Base-by-base conservation (phyloP, 2,329 filamentous ascomycete species). In the Fusarium mundagurra region DNA sequence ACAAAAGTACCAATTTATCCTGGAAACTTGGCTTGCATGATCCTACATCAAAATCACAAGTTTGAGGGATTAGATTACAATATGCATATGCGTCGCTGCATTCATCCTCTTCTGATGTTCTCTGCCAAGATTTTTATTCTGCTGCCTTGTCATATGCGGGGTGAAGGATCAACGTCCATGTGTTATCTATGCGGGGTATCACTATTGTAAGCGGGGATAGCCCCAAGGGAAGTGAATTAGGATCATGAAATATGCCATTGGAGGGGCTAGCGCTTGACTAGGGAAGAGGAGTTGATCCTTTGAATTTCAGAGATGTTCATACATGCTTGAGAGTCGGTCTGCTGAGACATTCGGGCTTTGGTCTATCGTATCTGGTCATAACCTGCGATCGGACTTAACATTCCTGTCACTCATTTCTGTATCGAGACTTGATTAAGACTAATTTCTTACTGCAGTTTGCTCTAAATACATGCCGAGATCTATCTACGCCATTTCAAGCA, bases 131-230 rank as follows among this genome's bases (percentile, higher is more conserved):
- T 48, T 60, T 38, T 54, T 66, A 60, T 60, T 48, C 65, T 69
- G 55, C 43, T 67, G 62, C 62, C 54, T 69, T 50, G 62, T 55
- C 36, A 9, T 41, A 39, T 67, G 60, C 50, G 43, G 64, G 48
- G 59, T 36, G 33, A 24, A 64, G 47, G 59, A 48, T 55, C 20
- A 24, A 31, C n/a, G 16, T 6, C 48, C 41, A 8, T 57, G 48
- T 29, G n/a, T n/a, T 36, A 17, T 13, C 27, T 29, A 20, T 41
- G 61, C 27, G 54, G 55, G 51, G 43, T 43, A 33, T 14, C 33
- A 33, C 4, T n/a, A 27, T 8, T 22, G 36, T 39, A 22, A 24
- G 61, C 10, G 45, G 55, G 62, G 12, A 22, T 8, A 24, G 4
- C 31, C 33, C 8, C 11, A 20, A 13, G 31, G n/a, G 11, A 22